Conservation (phyloP, 2,329 filamentous ascomycete species). For the Ophiostoma triangulosporum region DNA sequence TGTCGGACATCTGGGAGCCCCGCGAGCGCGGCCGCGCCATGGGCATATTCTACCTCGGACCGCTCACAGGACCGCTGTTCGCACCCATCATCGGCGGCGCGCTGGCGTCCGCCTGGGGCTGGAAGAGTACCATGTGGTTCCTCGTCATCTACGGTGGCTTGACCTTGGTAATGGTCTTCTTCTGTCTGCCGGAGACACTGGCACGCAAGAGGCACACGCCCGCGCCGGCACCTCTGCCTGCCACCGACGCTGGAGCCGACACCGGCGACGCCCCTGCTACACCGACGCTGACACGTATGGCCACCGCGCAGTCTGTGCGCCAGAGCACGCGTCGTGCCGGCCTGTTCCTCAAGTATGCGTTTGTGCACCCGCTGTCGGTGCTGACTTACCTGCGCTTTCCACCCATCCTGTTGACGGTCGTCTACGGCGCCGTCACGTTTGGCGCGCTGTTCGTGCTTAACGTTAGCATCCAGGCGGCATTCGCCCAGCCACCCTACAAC, state of each 20-base stretch:
- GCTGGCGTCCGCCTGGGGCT: constrained; percentile 54
- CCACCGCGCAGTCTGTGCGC: constrained; percentile 44
- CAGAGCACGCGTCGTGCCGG: constrained; percentile 40
- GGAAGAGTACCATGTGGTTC: constrained; percentile 70
- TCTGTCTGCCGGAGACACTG: constrained; percentile 55
- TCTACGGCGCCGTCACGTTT: constrained; percentile 63
- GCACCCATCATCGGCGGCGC: constrained; percentile 66
- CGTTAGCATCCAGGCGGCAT: constrained; percentile 60
- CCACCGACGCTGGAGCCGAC: not conserved
- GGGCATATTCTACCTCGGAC: constrained; percentile 71
- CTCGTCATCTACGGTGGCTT: constrained; percentile 54
- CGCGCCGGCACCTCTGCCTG: not conserved
- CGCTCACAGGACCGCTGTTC: constrained; percentile 59
- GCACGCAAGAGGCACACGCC: constrained; percentile 15
- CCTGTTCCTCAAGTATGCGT: constrained; percentile 40
- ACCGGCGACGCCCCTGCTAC: not conserved
- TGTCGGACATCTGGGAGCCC: constrained; percentile 68
- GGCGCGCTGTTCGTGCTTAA: constrained; percentile 65
- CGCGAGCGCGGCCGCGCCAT: constrained; percentile 64
- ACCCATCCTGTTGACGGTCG: constrained; percentile 58
- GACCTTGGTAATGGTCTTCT: constrained; percentile 40
- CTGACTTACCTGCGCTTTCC: constrained; percentile 61
- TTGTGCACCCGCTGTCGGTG: constrained; percentile 61
- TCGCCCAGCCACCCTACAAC: constrained; percentile 51
- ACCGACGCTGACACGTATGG: constrained; percentile 33